These are phyloP conservation scores for Avicennia marina DNA, from an alignment of 257 asterid species.

Conservation along the genomic window DNA sequence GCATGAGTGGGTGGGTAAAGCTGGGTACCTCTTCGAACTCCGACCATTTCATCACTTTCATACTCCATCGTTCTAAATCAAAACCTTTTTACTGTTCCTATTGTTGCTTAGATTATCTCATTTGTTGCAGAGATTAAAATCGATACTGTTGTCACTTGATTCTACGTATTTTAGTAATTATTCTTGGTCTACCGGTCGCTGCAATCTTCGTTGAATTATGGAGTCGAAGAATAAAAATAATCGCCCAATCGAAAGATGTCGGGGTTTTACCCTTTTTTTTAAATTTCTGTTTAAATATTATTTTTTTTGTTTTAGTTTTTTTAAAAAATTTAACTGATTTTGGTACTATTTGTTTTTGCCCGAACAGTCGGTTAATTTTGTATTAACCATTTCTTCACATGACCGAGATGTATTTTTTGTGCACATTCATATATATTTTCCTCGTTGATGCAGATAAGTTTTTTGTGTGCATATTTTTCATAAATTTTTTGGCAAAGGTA, in stretches of 20 bases:
- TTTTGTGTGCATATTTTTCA: no score
- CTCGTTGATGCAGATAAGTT: no score
- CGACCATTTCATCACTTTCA: slow-evolving; percentile 22
- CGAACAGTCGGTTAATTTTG: no score
- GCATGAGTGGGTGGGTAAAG: slow-evolving; percentile 43
- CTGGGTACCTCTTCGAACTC: slow-evolving; percentile 33
- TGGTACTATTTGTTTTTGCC: no score
- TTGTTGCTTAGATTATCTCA: slow-evolving; percentile 24
- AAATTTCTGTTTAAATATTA: no score
- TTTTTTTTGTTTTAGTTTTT: no score
- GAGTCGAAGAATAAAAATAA: slow-evolving; percentile 37
- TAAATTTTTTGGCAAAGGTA: no score
- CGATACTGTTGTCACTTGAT: slow-evolving; percentile 4
- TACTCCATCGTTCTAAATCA: slow-evolving; percentile 26
- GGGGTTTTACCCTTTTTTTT: neutral
- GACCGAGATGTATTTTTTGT: no score
- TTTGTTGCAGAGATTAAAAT: slow-evolving; percentile 20
- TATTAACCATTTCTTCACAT: no score
- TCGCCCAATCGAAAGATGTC: slow-evolving; percentile 46
- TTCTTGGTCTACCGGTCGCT: slow-evolving; percentile 16
- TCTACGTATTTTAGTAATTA: slow-evolving; percentile 1
- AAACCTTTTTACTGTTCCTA: slow-evolving; percentile 14
- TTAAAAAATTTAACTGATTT: no score
- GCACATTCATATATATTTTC: no score
- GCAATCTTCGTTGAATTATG: slow-evolving; percentile 27